Conservation (phyloP, 306 rosid species). For the Cicer chorassanicum region DNA sequence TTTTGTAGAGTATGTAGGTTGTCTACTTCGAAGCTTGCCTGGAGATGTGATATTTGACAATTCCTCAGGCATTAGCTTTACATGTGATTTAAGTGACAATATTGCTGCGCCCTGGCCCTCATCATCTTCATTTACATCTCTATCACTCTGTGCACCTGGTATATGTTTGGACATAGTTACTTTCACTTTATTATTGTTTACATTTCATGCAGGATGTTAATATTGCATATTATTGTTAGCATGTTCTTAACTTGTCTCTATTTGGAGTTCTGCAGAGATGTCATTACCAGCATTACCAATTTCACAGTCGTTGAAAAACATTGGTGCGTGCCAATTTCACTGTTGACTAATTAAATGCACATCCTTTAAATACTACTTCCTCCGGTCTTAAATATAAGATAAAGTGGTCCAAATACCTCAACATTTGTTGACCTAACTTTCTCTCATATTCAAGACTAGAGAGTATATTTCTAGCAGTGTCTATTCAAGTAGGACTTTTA, state of each 20-base stretch:
- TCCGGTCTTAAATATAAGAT: too few species aligned
- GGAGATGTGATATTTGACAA: slow-evolving; percentile 86
- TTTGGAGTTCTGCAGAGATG: slow-evolving; percentile 76
- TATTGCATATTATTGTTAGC: slow-evolving; percentile 31
- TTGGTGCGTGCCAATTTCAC: slow-evolving; percentile 62
- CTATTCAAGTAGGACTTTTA: background rate
- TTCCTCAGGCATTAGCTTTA: slow-evolving; percentile 80
- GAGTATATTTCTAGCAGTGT: background rate
- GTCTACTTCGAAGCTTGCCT: slow-evolving; percentile 94
- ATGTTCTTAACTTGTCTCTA: slow-evolving; percentile 17
- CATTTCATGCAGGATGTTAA: slow-evolving; percentile 17
- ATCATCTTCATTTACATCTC: slow-evolving; percentile 77
- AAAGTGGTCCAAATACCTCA: too few species aligned
- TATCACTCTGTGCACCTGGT: slow-evolving; percentile 97
- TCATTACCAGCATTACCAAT: slow-evolving; percentile 95
- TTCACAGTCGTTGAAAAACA: slow-evolving; percentile 77
- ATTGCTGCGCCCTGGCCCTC: slow-evolving; percentile 97
- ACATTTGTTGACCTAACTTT: too few species aligned
- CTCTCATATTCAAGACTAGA: too few species aligned
- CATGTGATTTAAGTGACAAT: slow-evolving; percentile 93
- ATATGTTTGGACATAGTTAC: slow-evolving; percentile 42
- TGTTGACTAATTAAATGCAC: slow-evolving; percentile 2
- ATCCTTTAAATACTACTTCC: background rate
- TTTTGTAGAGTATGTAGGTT: slow-evolving; percentile 60
- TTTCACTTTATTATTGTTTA: slow-evolving; percentile 10